Base-by-base conservation (phyloP, 331 rosid genomes). In the Telfairia occidentalis region DNA sequence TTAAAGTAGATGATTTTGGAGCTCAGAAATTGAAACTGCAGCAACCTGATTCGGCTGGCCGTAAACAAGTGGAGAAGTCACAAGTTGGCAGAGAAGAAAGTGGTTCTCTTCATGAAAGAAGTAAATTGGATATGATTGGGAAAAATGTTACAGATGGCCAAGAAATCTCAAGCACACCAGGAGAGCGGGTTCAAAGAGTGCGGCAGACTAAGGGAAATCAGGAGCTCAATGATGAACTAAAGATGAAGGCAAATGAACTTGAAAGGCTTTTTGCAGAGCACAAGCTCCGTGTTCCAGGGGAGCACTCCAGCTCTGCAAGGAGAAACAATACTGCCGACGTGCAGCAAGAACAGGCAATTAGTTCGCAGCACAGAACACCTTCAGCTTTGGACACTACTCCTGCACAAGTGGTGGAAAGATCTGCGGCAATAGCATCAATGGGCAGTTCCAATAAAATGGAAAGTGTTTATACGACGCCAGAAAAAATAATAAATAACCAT, bases 211-310 rank as follows among this genome's bases (percentile, higher is more conserved):
- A 89, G 83, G 97, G 97, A 64, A 92, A 89, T 70, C 99, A 92
- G 76, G 99, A 84, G 79, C 86, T 86, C 50, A 90, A 92, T 73
- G 93, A 95, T 90, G 97, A 89, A 82, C 90, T 92, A 64, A 96
- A 92, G 82, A 74, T 96, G 76, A 96, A 96, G 87, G 97, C 97
- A 4, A 89, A 96, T 83, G 99, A 96, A 78, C 96, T 96, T 59
- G 99, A 96, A 82, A 92, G 84, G 90, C 97, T 96, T 78, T 96
- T 89, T 79, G 99, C 97, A 21, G 97, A 90, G 84, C 99, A 92
- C 87, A 92, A 96, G 80, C 92, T 92, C 67, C 88, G 97, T 81
- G 88, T 88, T 85, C 98, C 98, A 8, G 96, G 88, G 66, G 96
- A 94, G 34, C 92, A 86, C 76, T 86, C 96, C 57, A 80, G 87